These are phyloP conservation scores for Arthrinium phaeospermum DNA, from an alignment of 2,329 filamentous ascomycete species.

Conservation along the genomic window DNA sequence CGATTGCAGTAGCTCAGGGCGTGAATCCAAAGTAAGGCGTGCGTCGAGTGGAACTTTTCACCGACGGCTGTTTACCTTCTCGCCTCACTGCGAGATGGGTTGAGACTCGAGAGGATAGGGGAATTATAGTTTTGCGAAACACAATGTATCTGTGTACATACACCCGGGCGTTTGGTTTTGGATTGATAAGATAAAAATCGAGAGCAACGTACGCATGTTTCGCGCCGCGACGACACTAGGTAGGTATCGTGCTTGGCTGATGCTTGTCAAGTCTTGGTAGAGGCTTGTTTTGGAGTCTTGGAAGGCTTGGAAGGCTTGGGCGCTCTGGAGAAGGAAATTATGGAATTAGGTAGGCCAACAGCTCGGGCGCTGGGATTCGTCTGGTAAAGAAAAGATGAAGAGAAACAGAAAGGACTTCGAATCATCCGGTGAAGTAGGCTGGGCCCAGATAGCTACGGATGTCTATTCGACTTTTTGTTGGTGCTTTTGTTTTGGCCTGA, in stretches of 20 bases:
- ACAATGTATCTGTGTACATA: not conserved
- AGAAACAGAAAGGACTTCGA: not conserved
- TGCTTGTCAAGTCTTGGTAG: slow-evolving; percentile 8
- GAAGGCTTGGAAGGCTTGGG: not conserved
- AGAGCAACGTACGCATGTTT: not conserved
- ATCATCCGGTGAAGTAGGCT: not conserved
- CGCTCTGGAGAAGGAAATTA: not conserved
- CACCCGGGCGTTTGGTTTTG: not conserved
- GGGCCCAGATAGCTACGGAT: not conserved
- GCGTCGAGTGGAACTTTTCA: slow-evolving; percentile 1
- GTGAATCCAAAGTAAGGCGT: slow-evolving; percentile 4
- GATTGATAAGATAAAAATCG: not conserved
- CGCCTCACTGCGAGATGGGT: not conserved
- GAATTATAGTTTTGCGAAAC: not conserved
- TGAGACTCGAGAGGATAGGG: not conserved
- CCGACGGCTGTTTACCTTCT: not conserved
- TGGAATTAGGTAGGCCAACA: not conserved
- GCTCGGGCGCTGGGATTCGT: not conserved
- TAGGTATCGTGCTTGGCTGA: not conserved
- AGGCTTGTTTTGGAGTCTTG: slow-evolving; percentile 9
- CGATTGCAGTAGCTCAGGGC: not conserved
- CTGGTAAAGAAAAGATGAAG: not conserved
- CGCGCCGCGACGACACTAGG: not conserved
- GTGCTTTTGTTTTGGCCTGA: slow-evolving; percentile 16
- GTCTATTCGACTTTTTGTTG: slow-evolving; percentile 5